Evolutionary conservation across 306 rosid genomes (phyloP), one percentile per base, ranked within the genome.

Genomic region (Castanea sativa): DNA sequence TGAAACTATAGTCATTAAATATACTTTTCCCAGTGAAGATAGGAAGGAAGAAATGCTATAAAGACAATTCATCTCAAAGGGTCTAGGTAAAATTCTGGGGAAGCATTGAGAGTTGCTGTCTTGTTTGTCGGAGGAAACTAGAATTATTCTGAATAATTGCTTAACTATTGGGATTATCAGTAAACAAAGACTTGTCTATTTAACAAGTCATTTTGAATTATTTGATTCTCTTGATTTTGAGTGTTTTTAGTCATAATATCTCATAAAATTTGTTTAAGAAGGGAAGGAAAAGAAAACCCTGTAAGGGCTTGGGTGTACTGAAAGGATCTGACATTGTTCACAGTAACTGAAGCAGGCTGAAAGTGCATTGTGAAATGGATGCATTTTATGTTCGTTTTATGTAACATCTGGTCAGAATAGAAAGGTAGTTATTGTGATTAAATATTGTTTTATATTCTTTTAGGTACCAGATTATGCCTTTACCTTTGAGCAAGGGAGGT

Each of bases 391-490:
- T 63, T 29, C 20, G 1, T 27, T 29, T 15, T 12, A 1, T 14
- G 16, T 77, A 25, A 65, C 33, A 52, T 76, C 58, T 49, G 7
- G 41, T 5, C 69, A 14, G 69, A 49, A 49, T 49, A 49, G 53
- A 49, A 49, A 12, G 53, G 5, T 12, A 12, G 11, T 27, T 4
- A 13, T 63, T 13, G 2, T 67, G 25, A 33, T 33, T 32, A 2
- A 3, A 30, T 33, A 19, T 15, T 55, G 1, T 71, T 51, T 65
- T 82, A 35, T 70, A 49, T 79, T 56, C 57, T 73, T 27, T 71
- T 58, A 95, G 99, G 90, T 92, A 67, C 99, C 99, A 43, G 94
- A 92, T 72, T 95, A 86, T 78, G 86, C 84, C 81, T 82, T 92
- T 51, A 86, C 87, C 64, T 95, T 18, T 80, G 92, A 89, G 13